Percentiles rank a stretch among this genome's conserved stretches.
Conservation (phyloP, 495 filamentous ascomycete species). For the Penicillium dipodomyicola region DNA sequence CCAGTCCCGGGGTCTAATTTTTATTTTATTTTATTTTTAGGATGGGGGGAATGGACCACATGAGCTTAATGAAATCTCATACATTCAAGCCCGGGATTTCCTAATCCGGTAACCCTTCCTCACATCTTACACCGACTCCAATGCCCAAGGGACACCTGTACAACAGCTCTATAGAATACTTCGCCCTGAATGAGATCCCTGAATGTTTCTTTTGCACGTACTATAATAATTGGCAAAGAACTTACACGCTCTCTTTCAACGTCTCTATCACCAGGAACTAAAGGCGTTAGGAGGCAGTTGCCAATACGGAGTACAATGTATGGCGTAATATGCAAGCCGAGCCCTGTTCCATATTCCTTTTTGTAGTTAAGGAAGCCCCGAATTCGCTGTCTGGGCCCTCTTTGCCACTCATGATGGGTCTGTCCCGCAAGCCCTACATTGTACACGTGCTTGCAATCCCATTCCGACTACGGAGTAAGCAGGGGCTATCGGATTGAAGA, state of each 20-base stretch:
- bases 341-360: neutral
- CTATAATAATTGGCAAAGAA: neutral
- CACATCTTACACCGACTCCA: constrained; percentile 13
- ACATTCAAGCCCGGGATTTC: constrained; percentile 15
- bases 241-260: neutral
- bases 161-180: neutral
- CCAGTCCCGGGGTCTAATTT: constrained; percentile 5
- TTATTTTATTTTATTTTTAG: constrained; percentile 10
- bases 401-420: neutral
- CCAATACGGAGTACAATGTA: neutral
- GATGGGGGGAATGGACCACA: constrained; percentile 4
- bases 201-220: neutral
- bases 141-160: neutral
- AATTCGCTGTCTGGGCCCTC: neutral
- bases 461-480: neutral
- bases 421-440: neutral
- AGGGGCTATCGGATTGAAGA: constrained; percentile 13
- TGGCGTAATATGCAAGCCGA: neutral
- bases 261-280: constrained; percentile 10
- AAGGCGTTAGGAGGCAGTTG: neutral
- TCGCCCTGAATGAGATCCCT: neutral
- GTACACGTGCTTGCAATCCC: neutral
- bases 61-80: constrained; percentile 12
- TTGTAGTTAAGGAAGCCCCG: neutral
- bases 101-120: constrained; percentile 19